Evolutionary conservation across 2,329 filamentous ascomycete genomes (phyloP), one percentile per base, ranked within the genome.

Genomic region (Metarhizium guizhouense): DNA sequence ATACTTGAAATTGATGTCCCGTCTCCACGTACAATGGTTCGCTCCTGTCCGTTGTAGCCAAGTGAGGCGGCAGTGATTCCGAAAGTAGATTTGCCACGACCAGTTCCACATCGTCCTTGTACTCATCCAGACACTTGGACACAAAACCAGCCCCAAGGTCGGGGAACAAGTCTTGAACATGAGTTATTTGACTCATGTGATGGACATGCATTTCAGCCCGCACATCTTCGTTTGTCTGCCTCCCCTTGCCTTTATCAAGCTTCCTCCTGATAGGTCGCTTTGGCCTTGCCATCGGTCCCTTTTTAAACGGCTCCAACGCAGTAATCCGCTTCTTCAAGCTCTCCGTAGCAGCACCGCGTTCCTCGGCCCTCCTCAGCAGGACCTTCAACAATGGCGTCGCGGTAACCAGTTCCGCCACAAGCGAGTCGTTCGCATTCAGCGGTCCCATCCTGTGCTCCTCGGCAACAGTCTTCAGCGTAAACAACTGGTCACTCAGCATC

Each of bases 91-190:
- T 88, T 5, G 88, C 83, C 58, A 94, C 86, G 40, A 94, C 86
- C 67, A 86, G 80, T 70, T 96, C 91, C 0, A 86, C 80, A 63
- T 92, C 78, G 61, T 94, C 85, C 48, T 75, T 72, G 67, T 94
- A 96, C 66, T 89, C 84, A 63, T 93, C 87, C 29, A 96, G 77
- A 10, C 95, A 78, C 63, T 82, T 87, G 18, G 88, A 79, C 16
- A 97, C 76, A 66, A 96, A 97, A 0, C 81, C 88, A 4, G 88
- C 86, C 5, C 92, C 91, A 10, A 97, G 76, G 59, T 95, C 84
- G 0, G 93, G 90, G 65, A 97, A 96, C 0, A 97, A 76, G 66
- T 99, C 93, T 66, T 96, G 91, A n/a, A 99, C 80, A 68, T 95
- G 90, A 0, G 87, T 87, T 53, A 97, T 84, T 51, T 93, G 82